These are phyloP conservation scores for Penicillium sp. DNA, from an alignment of 2,329 filamentous ascomycete genomes.

Conservation along the genomic window DNA sequence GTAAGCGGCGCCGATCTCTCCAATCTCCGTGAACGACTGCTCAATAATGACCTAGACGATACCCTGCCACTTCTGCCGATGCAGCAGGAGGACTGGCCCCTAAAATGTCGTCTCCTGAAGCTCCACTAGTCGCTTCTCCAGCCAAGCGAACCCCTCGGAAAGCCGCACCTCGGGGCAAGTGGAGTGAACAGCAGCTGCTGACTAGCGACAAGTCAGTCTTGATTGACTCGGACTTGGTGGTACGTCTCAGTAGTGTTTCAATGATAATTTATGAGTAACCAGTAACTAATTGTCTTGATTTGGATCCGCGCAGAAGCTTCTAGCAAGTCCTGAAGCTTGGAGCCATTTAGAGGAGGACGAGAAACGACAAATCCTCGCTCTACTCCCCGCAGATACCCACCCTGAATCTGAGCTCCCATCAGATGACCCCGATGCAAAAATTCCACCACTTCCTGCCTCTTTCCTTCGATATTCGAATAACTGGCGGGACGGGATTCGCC, in stretches of 20 bases:
- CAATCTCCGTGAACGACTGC: neutral
- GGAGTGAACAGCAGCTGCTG: conserved; percentile 36
- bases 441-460: conserved; percentile 36
- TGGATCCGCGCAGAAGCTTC: conserved; percentile 31
- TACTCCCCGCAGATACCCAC: conserved; percentile 42
- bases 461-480: conserved; percentile 44
- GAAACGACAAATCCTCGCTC: conserved; percentile 37
- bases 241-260: conserved; percentile 18
- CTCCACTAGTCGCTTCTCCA: conserved; percentile 18
- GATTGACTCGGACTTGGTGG: conserved; percentile 36
- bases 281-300: neutral
- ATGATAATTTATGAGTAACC: neutral
- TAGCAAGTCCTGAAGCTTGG: conserved; percentile 40
- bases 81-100: conserved; percentile 19
- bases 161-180: conserved; percentile 31
- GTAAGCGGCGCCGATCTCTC: conserved; percentile 15
- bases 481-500: conserved; percentile 50
- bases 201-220: conserved; percentile 37
- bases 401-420: conserved; percentile 25
- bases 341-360: conserved; percentile 38
- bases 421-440: conserved; percentile 29
- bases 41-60: conserved; percentile 21
- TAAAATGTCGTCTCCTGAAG: conserved; percentile 25
- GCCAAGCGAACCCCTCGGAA: conserved; percentile 32
- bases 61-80: conserved; percentile 20